Evolutionary conservation across 1,284 basidiomycete genomes (phyloP).

Genomic region (Lignosus rhinocerotis): DNA sequence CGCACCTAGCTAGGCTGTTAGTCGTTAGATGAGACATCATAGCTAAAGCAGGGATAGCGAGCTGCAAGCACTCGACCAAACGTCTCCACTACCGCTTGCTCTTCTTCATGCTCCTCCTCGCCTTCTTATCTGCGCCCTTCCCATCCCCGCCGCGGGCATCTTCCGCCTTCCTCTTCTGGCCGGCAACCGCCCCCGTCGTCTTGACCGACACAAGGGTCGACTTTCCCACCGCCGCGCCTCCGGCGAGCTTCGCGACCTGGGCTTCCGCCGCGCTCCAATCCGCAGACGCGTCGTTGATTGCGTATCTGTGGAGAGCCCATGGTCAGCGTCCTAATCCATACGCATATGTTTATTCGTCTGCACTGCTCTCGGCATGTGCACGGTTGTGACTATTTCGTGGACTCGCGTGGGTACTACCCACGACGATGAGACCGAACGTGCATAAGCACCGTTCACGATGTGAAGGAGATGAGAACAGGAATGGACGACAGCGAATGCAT

Average conservation of each 20-base stretch:
- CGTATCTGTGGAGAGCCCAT: conserved; percentile 53
- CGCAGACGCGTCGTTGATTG: conserved; percentile 67
- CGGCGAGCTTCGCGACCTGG: conserved; percentile 58
- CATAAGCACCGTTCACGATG: too few species aligned
- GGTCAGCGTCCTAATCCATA: background rate
- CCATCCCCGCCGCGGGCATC: conserved; percentile 34
- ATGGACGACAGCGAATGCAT: too few species aligned
- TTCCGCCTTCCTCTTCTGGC: conserved; percentile 69
- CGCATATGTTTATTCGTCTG: background rate
- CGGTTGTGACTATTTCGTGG: too few species aligned
- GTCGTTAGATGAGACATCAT: too few species aligned
- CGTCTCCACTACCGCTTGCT: conserved; percentile 34
- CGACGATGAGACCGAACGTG: too few species aligned
- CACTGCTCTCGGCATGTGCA: too few species aligned
- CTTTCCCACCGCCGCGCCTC: conserved; percentile 43
- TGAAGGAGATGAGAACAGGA: too few species aligned
- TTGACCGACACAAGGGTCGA: conserved; percentile 80
- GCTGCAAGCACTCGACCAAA: too few species aligned
- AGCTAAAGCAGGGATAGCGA: too few species aligned
- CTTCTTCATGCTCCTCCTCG: conserved; percentile 58
- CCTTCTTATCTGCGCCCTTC: conserved; percentile 51
- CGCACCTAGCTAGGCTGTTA: too few species aligned
- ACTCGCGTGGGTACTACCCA: too few species aligned
- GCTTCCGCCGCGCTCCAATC: conserved; percentile 79
- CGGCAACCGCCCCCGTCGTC: conserved; percentile 38